Evolutionary conservation across 805 yeast species (phyloP), one percentile per base, ranked within the genome.

Genomic region (Spathaspora gorwiae): DNA sequence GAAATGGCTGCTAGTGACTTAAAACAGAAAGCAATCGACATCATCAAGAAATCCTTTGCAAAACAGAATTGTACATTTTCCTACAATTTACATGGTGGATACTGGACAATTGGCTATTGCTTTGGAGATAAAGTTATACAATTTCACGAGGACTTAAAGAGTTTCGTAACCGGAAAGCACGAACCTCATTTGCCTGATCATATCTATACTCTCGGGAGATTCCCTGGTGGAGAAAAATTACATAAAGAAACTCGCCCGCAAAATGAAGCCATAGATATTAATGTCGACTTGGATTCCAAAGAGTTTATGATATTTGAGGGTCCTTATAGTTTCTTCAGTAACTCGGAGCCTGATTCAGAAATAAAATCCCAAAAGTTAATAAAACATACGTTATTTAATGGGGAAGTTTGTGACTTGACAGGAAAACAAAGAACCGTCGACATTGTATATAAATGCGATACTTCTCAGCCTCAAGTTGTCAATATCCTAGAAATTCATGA

Each of bases 401-500:
- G 92, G 7, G 75, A 75, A 15, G 43, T 65, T 3, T 85, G 94
- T 61, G 87, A 81, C 53, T 57, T 80, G 39, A 82, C 87, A 0
- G 70, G 70, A 2, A 57, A 63, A 26, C 76, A 76, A 2, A 70
- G 92, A 43, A 56, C 68, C 4, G 66, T 78, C 3, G 85, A 82
- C 45, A 63, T 85, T 5, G 74, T 73, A 41, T 83, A 78, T 56
- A 66, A 70, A 32, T 85, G 92, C 59, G 76, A 75, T 47, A 70
- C 72, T 3, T 47, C 52, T 26, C 43, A 49, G 8, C 43, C 39
- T 26, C 47, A 39, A 10, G 24, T n/a, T 10, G 45, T 60, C 1
- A 49, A 47, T 30, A 60, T 69, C n/a, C 44, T 64, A 8, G 73
- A 73, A 55, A 69, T 80, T 3, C 63, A 63, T 40, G 90, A 83